Percentiles rank a stretch among this genome's conserved stretches.
phyloP scores from a whole-genome alignment of 1,139 yeast genomes.

The Blastobotrys illinoisensis region DNA sequence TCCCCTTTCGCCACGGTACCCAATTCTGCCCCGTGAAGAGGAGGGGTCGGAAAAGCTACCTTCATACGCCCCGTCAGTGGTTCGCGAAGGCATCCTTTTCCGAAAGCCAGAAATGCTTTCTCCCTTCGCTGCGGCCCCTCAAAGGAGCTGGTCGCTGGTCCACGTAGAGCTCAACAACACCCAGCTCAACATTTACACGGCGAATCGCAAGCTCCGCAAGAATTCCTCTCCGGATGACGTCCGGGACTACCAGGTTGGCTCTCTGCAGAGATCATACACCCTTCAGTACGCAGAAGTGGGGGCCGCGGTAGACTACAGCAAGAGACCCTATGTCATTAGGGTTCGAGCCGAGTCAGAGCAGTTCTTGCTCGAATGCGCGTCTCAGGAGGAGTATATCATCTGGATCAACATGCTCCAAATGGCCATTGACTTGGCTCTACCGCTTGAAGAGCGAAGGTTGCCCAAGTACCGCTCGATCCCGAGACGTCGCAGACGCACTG shows the following conservation, averaged over 20 bases:
- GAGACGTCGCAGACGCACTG: slow-evolving; percentile 23
- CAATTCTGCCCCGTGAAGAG: slow-evolving; percentile 31
- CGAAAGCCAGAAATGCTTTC: slow-evolving; percentile 34
- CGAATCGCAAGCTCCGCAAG: slow-evolving; percentile 5
- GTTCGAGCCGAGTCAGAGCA: slow-evolving; percentile 67
- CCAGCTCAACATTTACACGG: slow-evolving; percentile 43
- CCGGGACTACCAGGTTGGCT: slow-evolving; percentile 15
- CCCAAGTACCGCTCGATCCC: slow-evolving; percentile 34
- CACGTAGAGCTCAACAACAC: slow-evolving; percentile 54
- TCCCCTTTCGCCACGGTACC: slow-evolving; percentile 25
- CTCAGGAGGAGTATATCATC: slow-evolving; percentile 50
- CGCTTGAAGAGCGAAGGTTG: slow-evolving; percentile 36
- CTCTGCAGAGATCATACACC: slow-evolving; percentile 42
- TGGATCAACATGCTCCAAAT: slow-evolving; percentile 49
- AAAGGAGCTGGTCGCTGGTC: slow-evolving; percentile 49
- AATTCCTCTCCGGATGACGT: slow-evolving; percentile 1
- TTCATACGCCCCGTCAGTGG: slow-evolving; percentile 30
- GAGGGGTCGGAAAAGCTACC: slow-evolving; percentile 33
- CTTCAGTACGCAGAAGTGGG: slow-evolving; percentile 68
- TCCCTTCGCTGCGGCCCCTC: slow-evolving; percentile 36
- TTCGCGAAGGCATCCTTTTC: slow-evolving; percentile 26
- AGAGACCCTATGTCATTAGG: slow-evolving; percentile 52
- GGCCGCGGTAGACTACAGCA: slow-evolving; percentile 62
- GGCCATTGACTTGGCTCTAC: slow-evolving; percentile 38
- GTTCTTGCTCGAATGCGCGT: slow-evolving; percentile 48